Percentiles rank a stretch among this genome's conserved stretches.
phyloP scores from a whole-genome alignment of 192 early-diverging fungal species.

The Rhizoclosmatium globosum region DNA sequence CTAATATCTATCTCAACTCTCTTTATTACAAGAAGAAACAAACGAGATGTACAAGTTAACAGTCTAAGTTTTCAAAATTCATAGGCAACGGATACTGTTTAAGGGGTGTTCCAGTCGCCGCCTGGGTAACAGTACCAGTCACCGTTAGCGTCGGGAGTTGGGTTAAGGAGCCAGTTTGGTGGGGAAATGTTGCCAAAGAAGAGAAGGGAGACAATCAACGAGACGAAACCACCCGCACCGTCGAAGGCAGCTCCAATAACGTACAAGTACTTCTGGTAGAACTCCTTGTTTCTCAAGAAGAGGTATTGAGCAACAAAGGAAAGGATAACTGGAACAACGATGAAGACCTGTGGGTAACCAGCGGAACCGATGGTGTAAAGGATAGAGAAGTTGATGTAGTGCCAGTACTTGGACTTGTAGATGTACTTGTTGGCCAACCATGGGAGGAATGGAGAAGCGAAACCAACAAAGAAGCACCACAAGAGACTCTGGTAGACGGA shows the following conservation, averaged over 20 bases:
- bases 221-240: slow-evolving; percentile 39
- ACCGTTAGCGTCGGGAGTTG: slow-evolving; percentile 1
- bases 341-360: slow-evolving; percentile 35
- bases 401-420: slow-evolving; percentile 47
- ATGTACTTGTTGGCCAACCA: slow-evolving; percentile 45
- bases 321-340: slow-evolving; percentile 41
- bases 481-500: slow-evolving; percentile 45
- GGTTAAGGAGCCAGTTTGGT: neutral
- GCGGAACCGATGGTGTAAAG: slow-evolving; percentile 15
- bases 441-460: slow-evolving; percentile 45
- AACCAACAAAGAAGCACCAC: slow-evolving; percentile 46
- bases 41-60: no score
- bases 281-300: slow-evolving; percentile 39
- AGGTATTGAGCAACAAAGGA: slow-evolving; percentile 63
- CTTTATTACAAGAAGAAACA: no score
- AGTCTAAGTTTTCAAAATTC: no score
- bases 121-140: slow-evolving; percentile 26
- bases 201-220: slow-evolving; percentile 12
- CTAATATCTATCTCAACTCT: no score
- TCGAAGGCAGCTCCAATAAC: slow-evolving; percentile 65
- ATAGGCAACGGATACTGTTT: no score
- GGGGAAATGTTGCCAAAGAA: neutral
- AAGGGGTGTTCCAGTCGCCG: neutral
- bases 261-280: slow-evolving; percentile 61
- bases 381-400: slow-evolving; percentile 39